Evolutionary conservation across 192 early-diverging fungal genomes (phyloP), one percentile per base, ranked within the genome.

Genomic region (Podila clonocystis): DNA sequence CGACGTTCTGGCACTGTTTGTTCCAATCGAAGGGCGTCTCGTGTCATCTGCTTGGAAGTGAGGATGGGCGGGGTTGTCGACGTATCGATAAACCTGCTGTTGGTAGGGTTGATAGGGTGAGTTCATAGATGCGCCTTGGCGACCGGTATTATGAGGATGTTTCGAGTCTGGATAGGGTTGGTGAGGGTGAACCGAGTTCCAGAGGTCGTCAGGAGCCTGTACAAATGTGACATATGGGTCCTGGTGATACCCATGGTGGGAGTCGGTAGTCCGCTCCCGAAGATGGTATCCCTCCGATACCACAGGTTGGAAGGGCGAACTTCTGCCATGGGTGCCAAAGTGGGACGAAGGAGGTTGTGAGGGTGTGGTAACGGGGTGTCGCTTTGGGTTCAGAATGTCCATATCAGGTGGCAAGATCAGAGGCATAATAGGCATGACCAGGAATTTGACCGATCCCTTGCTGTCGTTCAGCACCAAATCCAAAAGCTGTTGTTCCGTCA

Each of bases 131-230:
- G 22, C 62, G 38, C 66, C 19, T 13, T 64, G 66, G 9, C 77
- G 77, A 30, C 70, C 62, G 24, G 71, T 73, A 24, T 63, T 80
- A 31, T 80, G 77, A 24, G 77, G 77, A 41, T 73, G 77, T 22
- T 80, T 80, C 22, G 77, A 73, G 55, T 80, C 77, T 22, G 77
- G 77, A 24, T 65, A 69, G 17, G 77, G 77, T n/a, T 80, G 77
- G 33, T 80, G 70, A 22, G 77, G 77, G n/a, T 80, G 77, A n/a
- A 80, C 77, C 30, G 77, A 80, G 29, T 55, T 55, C 65, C 67
- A 80, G 28, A 67, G n/a, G 17, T 80, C 77, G 58, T 80, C 77
- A 12, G 65, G 60, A 17, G 61, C 70, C n/a, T 79, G 75, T 20
- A 80, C 57, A 69, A 80, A 79, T 13, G 69, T 6, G 13, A 68